These are phyloP conservation scores for Phytophthora agathidicida DNA, from an alignment of 352 stramenopile species.

Conservation along the genomic window DNA sequence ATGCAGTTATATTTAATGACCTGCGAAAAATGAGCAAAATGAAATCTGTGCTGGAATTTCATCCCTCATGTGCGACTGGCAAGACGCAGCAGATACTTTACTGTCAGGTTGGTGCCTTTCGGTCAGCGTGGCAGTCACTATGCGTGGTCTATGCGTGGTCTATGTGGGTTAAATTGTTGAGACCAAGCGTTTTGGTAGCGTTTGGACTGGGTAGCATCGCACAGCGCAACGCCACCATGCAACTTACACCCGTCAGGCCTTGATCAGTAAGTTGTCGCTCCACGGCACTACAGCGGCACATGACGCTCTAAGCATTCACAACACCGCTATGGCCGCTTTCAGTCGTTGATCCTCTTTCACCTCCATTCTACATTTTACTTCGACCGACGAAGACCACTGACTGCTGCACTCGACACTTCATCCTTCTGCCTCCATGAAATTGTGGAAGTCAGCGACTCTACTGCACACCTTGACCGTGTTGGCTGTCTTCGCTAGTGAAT, in stretches of 20 bases:
- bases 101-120: background rate
- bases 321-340: background rate
- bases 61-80: constrained; percentile 7
- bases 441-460: constrained; percentile 12
- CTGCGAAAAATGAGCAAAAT: too few relatives aligned
- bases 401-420: background rate
- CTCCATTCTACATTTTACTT: constrained; percentile 35
- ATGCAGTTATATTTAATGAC: background rate
- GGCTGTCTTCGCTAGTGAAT: constrained; percentile 11
- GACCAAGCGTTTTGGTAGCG: constrained; percentile 4
- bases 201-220: constrained; percentile 13
- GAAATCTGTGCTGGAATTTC: too few relatives aligned
- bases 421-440: constrained; percentile 8
- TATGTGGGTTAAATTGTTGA: background rate
- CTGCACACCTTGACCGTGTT: constrained; percentile 4
- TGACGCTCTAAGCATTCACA: constrained; percentile 3
- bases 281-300: background rate
- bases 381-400: constrained; percentile 16
- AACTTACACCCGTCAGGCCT: constrained; percentile 22
- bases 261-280: constrained; percentile 1
- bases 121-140: background rate
- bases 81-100: constrained; percentile 19
- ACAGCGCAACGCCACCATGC: background rate
- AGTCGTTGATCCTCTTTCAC: background rate
- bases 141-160: too few relatives aligned